Base-by-base conservation (phyloP, 2,329 filamentous ascomycete species). In the Monascus ruber region DNA sequence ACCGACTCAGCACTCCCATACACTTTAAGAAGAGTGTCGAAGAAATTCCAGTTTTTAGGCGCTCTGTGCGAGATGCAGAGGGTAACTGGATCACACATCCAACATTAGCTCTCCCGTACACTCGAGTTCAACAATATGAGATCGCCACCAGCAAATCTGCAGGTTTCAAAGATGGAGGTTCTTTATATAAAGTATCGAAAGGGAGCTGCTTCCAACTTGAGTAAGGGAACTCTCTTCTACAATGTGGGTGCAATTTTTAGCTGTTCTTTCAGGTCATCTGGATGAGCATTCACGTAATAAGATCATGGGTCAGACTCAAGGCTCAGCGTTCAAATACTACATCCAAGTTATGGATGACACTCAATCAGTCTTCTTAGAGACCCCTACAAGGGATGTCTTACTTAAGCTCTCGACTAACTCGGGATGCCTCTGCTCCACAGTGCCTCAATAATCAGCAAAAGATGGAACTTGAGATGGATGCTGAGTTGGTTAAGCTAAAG, bases 161-260 rank as follows among this genome's bases (percentile, higher is more conserved):
- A 26, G 41, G 45, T 9, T 44, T 40, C 8, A 38, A 42, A 40
- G 31, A 39, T 8, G 28, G 35, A 27, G 43, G 41, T 24, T 38
- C 45, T 29, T 28, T 47, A 2, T 50, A 50, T 31, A 50, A 50
- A 37, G n/a, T 50, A 50, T 29, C 42, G 43, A 5, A 50, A 49
- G 47, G 48, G 46, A 4, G 47, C 42, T 9, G 42, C 42, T 33
- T 33, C 37, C 3, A 47, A 42, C n/a, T 28, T 46, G n/a, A 9
- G 46, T n/a, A n/a, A n/a, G 42, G 43, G 41, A 41, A 33, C 26
- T 33, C 3, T 11, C 5, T 26, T 25, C n/a, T 31, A 26, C 24
- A 6, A 29, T 9, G 9, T 29, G 27, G 6, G 5, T 9, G 9
- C 6, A 29, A 24, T 39, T 26, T 36, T 31, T 24, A 24, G n/a